phyloP scores from a whole-genome alignment of 768 basidiomycete species.

The Rhodotorula sphaerocarpa region DNA sequence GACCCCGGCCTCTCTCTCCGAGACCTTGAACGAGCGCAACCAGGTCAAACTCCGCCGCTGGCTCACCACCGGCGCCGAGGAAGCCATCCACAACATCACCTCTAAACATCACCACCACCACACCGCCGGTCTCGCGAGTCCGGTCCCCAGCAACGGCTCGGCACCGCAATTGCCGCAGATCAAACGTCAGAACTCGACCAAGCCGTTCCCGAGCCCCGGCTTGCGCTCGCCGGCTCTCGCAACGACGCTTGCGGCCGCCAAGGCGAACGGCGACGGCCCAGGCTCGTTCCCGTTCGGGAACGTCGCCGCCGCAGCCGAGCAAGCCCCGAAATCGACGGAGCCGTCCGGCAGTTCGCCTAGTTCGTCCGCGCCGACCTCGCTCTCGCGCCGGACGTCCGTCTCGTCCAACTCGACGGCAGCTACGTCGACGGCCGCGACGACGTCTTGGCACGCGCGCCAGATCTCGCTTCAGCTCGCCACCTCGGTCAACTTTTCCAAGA shows the following conservation, averaged over 20 bases:
- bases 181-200: too few species aligned
- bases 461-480: neutral
- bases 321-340: neutral
- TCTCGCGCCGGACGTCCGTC: neutral
- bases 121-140: too few species aligned
- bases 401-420: neutral
- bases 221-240: too few species aligned
- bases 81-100: neutral
- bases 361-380: neutral
- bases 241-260: too few species aligned
- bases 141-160: too few species aligned
- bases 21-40: neutral
- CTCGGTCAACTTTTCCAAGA: constrained; percentile 1
- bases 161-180: too few species aligned
- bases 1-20: neutral
- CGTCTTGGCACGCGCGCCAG: neutral
- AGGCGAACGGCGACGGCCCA: too few species aligned
- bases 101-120: too few species aligned
- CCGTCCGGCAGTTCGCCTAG: neutral
- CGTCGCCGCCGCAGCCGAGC: too few species aligned
- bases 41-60: neutral
- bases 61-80: neutral
- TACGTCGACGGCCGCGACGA: neutral
- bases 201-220: too few species aligned
- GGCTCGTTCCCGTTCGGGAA: too few species aligned